A percentile compares a stretch with the other conserved stretches of the same genome.
Evolutionary conservation across 495 filamentous ascomycete genomes (phyloP).

Genomic region (Tuber brumale): DNA sequence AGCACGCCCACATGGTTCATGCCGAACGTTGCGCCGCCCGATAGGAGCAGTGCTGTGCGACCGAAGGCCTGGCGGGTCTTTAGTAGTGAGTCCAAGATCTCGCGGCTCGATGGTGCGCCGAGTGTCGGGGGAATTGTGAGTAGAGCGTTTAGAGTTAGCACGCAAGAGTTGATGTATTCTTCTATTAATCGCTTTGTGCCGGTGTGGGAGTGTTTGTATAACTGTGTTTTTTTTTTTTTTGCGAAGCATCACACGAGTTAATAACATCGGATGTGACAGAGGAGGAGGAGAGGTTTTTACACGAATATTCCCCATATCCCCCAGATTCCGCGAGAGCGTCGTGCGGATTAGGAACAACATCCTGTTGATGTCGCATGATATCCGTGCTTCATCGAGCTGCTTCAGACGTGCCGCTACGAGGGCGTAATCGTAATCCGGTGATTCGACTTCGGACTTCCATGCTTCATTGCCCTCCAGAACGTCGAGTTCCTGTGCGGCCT

Average conservation of each 20-base stretch:
- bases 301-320: slow-evolving; percentile 71
- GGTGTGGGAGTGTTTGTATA: slow-evolving; percentile 78
- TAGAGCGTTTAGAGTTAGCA: slow-evolving; percentile 63
- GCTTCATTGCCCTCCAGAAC: slow-evolving; percentile 67
- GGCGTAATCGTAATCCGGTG: slow-evolving; percentile 60
- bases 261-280: slow-evolving; percentile 6
- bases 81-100: slow-evolving; percentile 67
- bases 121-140: slow-evolving; percentile 43
- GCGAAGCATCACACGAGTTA: not conserved
- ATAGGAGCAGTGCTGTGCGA: slow-evolving; percentile 76
- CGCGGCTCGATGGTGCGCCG: slow-evolving; percentile 51
- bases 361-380: slow-evolving; percentile 61
- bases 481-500: slow-evolving; percentile 70
- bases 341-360: slow-evolving; percentile 83
- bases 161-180: slow-evolving; percentile 70
- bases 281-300: not conserved
- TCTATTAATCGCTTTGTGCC: slow-evolving; percentile 86
- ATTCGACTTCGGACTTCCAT: slow-evolving; percentile 69
- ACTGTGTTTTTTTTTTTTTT: slow-evolving; percentile 36
- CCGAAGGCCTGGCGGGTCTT: slow-evolving; percentile 81
- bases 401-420: slow-evolving; percentile 62
- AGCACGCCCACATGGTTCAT: slow-evolving; percentile 97
- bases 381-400: slow-evolving; percentile 69
- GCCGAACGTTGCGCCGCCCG: slow-evolving; percentile 86
- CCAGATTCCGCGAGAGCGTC: slow-evolving; percentile 69